Percentiles rank a stretch among this genome's conserved stretches.
phyloP scores from a whole-genome alignment of 257 asterid genomes.

The Mitragyna speciosa region DNA sequence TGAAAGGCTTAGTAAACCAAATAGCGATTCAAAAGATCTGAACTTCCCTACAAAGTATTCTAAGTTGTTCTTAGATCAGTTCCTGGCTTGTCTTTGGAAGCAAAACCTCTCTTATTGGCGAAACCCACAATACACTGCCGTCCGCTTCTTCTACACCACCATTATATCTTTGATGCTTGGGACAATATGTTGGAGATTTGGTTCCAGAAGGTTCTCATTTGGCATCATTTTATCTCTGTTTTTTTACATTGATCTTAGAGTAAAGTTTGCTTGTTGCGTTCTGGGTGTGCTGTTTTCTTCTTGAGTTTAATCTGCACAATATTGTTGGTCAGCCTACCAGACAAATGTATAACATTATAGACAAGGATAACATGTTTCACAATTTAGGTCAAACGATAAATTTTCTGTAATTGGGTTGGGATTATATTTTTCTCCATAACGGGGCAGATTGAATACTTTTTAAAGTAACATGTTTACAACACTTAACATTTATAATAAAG shows the following conservation, averaged over 20 bases:
- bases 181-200: conserved; percentile 86
- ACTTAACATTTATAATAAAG: neutral
- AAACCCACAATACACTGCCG: conserved; percentile 96
- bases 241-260: neutral
- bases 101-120: conserved; percentile 95
- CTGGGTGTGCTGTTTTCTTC: neutral
- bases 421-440: neutral
- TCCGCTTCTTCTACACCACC: conserved; percentile 84
- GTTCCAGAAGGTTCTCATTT: conserved; percentile 68
- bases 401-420: neutral
- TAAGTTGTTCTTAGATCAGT: conserved; percentile 57
- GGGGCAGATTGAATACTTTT: neutral
- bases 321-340: too few relatives aligned
- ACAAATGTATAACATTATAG: too few relatives aligned
- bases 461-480: neutral
- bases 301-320: neutral
- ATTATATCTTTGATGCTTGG: conserved; percentile 92
- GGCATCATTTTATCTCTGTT: neutral
- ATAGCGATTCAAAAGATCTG: conserved; percentile 66
- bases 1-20: conserved; percentile 78
- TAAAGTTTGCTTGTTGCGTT: neutral
- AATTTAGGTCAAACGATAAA: neutral
- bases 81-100: conserved; percentile 88
- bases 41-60: conserved; percentile 73
- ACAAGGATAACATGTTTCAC: neutral